These are phyloP conservation scores for Ceratocystis lukuohia DNA, from an alignment of 2,329 filamentous ascomycete species.

Conservation along the genomic window DNA sequence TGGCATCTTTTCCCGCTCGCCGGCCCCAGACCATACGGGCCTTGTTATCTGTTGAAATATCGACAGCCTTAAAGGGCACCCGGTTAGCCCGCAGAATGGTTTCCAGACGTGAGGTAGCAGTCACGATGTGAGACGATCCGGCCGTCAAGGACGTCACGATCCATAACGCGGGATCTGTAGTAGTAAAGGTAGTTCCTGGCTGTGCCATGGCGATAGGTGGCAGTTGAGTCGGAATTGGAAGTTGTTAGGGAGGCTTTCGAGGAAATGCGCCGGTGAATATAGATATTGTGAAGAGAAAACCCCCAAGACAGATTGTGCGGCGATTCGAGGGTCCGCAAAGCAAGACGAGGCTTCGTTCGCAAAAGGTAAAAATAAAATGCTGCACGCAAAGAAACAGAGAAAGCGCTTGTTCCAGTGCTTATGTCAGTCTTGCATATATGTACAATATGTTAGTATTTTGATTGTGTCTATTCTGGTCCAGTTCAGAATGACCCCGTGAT, in stretches of 20 bases:
- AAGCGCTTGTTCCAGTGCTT: too few relatives aligned
- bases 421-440: too few relatives aligned
- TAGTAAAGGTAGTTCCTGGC: slow-evolving; percentile 33
- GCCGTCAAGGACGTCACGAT: slow-evolving; percentile 94
- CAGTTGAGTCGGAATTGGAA: slow-evolving; percentile 11
- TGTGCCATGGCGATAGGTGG: slow-evolving; percentile 21
- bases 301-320: background rate
- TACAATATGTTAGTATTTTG: too few relatives aligned
- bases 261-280: background rate
- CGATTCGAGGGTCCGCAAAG: background rate
- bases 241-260: background rate
- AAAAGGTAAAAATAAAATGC: too few relatives aligned
- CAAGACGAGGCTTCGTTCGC: background rate
- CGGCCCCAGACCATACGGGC: slow-evolving; percentile 82
- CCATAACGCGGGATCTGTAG: slow-evolving; percentile 62
- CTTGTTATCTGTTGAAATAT: slow-evolving; percentile 79
- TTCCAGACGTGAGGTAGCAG: slow-evolving; percentile 86
- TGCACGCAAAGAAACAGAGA: too few relatives aligned
- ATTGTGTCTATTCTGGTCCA: background rate
- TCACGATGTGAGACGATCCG: slow-evolving; percentile 90
- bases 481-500: too few relatives aligned
- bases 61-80: slow-evolving; percentile 83
- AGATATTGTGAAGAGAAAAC: background rate
- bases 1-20: slow-evolving; percentile 58
- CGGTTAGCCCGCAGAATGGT: slow-evolving; percentile 92